Conservation (phyloP, 176 grass and related monocot species). For the Oryza glaberrima region DNA sequence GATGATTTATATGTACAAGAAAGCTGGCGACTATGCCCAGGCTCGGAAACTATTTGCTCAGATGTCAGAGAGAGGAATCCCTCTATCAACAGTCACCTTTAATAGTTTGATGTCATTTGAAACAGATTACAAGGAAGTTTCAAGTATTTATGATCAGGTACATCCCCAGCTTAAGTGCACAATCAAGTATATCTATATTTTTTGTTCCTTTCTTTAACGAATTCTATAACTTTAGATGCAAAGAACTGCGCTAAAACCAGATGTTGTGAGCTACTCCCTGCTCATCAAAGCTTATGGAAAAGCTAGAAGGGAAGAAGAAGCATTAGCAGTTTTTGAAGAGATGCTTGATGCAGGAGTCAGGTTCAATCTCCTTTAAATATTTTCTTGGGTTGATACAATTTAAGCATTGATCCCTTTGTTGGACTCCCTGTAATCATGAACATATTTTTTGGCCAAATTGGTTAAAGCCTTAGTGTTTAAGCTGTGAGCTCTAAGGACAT, state of each 20-base stretch:
- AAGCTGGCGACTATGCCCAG: constrained; percentile 72
- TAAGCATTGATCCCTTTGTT: neutral
- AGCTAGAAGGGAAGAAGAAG: constrained; percentile 93
- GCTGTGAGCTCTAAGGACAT: neutral
- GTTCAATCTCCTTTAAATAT: constrained; percentile 49
- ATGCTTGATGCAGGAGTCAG: constrained; percentile 99
- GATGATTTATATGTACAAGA: constrained; percentile 99
- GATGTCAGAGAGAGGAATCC: constrained; percentile 84
- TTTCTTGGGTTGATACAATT: neutral
- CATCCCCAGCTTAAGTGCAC: constrained; percentile 31
- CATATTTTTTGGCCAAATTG: constrained; percentile 20
- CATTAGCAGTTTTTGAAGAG: constrained; percentile 93
- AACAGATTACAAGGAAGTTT: constrained; percentile 93
- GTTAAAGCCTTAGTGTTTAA: neutral
- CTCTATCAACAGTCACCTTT: constrained; percentile 83
- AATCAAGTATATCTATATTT: constrained; percentile 28
- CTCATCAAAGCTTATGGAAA: constrained; percentile 98
- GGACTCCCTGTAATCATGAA: constrained; percentile 9
- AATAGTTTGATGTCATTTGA: constrained; percentile 98
- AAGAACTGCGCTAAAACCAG: constrained; percentile 79
- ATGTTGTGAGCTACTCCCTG: constrained; percentile 95
- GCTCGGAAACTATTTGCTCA: constrained; percentile 73
- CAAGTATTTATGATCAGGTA: constrained; percentile 99
- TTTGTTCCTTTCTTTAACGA: constrained; percentile 12
- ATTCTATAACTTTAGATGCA: constrained; percentile 71